phyloP scores from a whole-genome alignment of 2,329 filamentous ascomycete species.

The Amphichorda felina region DNA sequence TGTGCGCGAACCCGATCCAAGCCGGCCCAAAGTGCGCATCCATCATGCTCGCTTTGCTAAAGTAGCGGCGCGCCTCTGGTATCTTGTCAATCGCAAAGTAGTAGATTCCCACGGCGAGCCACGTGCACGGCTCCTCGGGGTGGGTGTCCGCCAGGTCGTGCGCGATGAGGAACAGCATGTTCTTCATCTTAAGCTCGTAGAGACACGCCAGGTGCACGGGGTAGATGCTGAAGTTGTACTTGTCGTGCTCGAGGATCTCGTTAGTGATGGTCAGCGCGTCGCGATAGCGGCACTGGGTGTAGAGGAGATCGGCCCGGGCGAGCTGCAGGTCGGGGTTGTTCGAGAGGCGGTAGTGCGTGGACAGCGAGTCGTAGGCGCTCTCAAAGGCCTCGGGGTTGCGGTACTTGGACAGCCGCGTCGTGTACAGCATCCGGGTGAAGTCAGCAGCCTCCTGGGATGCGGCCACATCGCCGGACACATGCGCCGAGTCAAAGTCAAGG shows the following conservation, averaged over 20 bases:
- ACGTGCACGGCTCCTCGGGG: constrained; percentile 81
- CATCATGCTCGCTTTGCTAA: constrained; percentile 95
- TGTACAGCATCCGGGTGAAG: constrained; percentile 94
- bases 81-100: constrained; percentile 85
- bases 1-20: constrained; percentile 98
- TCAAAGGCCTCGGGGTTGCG: constrained; percentile 75
- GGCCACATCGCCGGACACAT: constrained; percentile 49
- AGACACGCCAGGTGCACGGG: constrained; percentile 87
- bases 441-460: constrained; percentile 77
- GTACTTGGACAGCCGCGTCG: constrained; percentile 90
- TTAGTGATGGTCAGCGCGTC: constrained; percentile 79
- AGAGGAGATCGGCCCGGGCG: constrained; percentile 80
- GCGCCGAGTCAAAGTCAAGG: constrained; percentile 79
- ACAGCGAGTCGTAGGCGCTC: constrained; percentile 77
- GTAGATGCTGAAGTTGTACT: constrained; percentile 81
- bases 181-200: constrained; percentile 77
- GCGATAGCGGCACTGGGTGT: constrained; percentile 87
- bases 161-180: constrained; percentile 79
- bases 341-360: constrained; percentile 82
- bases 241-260: constrained; percentile 68
- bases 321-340: constrained; percentile 84
- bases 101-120: constrained; percentile 90
- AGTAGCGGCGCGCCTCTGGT: constrained; percentile 87
- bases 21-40: constrained; percentile 94
- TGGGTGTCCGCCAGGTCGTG: constrained; percentile 89